Base-by-base conservation (phyloP, 352 stramenopile species). In the Phytopythium delawarense region DNA sequence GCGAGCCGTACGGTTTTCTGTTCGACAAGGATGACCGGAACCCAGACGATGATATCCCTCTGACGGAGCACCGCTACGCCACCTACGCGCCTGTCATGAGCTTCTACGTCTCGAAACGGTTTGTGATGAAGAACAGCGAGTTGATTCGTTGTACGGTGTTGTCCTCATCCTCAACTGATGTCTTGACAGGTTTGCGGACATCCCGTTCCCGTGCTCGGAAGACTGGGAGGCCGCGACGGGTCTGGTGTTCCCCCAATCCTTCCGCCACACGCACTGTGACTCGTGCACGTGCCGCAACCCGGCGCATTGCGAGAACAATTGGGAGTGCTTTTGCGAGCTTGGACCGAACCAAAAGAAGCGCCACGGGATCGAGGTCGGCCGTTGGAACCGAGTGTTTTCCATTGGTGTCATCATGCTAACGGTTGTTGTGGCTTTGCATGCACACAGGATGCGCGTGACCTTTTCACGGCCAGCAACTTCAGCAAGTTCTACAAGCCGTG, bases 1-100 rank as follows among this genome's bases (percentile, higher is more conserved):
- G 73, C 5, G 97, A 99, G 74, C 96, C 97, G 16, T 99, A 99
- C 76, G 96, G 97, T 7, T 99, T 99, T 67, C 92, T 99, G 48
- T 99, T 98, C 70, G 90, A 98, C 69, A 97, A 97, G 67, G 92
- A 99, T 69, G 97, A 99, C 70, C 79, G 94, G 37, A 91, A 98
- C 68, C 90, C 92, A 34, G 70, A 88, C 15, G 82, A 98, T 42
- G 94, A 99, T 75, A 89, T 98, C 12, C 89, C 97, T 44, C 83
- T 99, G 44, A 83, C 82, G 49, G 67, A 87, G 7, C 81, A 96
- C 59, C 87, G 85, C 37, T 99, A 98, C 73, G 58, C 78, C 44
- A 94, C 84, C 34, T 99, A 99, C 69, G 96, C 96, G 9, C 97
- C 97, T 11, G 98, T 99, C 64, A 86, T 99, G 59, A 98, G 88